Evolutionary conservation across 148 eudicot genomes (phyloP), one percentile per base, ranked within the genome.

Genomic region (Drosera capensis): DNA sequence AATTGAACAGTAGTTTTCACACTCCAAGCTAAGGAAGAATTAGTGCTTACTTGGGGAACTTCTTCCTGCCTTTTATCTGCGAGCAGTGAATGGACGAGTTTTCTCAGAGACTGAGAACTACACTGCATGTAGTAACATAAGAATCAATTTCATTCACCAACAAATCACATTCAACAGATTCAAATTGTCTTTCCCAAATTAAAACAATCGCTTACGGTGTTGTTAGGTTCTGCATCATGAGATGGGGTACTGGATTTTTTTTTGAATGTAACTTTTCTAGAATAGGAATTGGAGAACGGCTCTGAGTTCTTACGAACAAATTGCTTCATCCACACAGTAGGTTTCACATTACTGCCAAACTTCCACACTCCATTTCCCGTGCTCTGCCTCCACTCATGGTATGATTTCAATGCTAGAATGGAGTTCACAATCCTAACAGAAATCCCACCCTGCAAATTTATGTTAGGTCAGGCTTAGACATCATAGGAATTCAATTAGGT

Each of bases 321-420:
- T 41, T 78, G 78, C 58, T 85, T 90, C 44, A 66, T 73, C 38
- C 73, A 57, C 5, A 74, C 48, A 14, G 69, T 28, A 0, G 93
- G 66, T 57, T 84, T 90, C 40, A 68, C 48, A 60, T 61, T 90
- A 54, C 99, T 95, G 20, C 99, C 82, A 41, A 73, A 84, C 59
- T 78, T 90, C 99, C 95, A 84, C 14, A 81, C 75, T 52, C 99
- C 95, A 56, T 64, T 71, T 20, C 80, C 79, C 20, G 93, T 95
- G n/a, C 68, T 7, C 50, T 78, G 86, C 72, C 77, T 92, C 94
- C 94, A 78, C 35, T 92, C 94, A 39, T 64, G 63, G 59, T 76
- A 85, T 31, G 94, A 81, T 68, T 92, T 92, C 25, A 92, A 94
- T 49, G 86, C 95, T 62, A 92, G 55, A 50, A 86, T 83, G 44